Conservation (phyloP, 495 filamentous ascomycete species). For the Xylaria scruposa region DNA sequence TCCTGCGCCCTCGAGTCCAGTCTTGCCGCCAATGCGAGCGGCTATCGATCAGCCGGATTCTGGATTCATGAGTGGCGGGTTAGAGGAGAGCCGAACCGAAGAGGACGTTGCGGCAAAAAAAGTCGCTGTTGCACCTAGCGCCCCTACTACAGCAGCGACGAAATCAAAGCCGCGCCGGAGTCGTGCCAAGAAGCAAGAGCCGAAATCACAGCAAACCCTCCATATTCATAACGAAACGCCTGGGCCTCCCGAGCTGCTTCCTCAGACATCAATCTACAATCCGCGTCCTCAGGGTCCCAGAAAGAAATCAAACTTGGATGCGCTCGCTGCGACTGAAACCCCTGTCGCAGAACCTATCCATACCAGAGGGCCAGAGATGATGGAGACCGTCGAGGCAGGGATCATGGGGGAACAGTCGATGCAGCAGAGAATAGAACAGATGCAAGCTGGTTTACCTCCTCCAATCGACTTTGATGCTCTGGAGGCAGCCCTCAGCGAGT, state of each 20-base stretch:
- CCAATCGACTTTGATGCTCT: constrained; percentile 47
- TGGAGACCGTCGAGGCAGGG: not conserved
- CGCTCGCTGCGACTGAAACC: constrained; percentile 47
- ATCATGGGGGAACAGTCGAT: constrained; percentile 6
- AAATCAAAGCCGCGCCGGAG: constrained; percentile 46
- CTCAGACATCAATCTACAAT: constrained; percentile 54
- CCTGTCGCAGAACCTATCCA: constrained; percentile 24
- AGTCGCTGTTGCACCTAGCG: constrained; percentile 34
- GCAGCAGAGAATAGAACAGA: constrained; percentile 11
- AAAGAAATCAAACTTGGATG: constrained; percentile 29
- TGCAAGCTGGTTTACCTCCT: constrained; percentile 29
- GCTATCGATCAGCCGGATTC: constrained; percentile 65
- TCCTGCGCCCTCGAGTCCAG: constrained; percentile 73
- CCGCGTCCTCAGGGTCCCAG: constrained; percentile 36
- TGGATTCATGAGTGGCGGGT: constrained; percentile 78
- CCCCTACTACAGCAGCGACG: constrained; percentile 20
- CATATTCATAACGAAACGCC: constrained; percentile 51
- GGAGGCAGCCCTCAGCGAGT: constrained; percentile 45
- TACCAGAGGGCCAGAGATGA: constrained; percentile 18
- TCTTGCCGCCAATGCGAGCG: constrained; percentile 67
- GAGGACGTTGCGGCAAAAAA: constrained; percentile 51
- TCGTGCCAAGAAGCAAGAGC: constrained; percentile 39
- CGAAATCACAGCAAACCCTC: constrained; percentile 37
- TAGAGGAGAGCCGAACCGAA: constrained; percentile 66
- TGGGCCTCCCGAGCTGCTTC: constrained; percentile 52